Conservation (phyloP, 331 rosid species). For the Acacia concinna region DNA sequence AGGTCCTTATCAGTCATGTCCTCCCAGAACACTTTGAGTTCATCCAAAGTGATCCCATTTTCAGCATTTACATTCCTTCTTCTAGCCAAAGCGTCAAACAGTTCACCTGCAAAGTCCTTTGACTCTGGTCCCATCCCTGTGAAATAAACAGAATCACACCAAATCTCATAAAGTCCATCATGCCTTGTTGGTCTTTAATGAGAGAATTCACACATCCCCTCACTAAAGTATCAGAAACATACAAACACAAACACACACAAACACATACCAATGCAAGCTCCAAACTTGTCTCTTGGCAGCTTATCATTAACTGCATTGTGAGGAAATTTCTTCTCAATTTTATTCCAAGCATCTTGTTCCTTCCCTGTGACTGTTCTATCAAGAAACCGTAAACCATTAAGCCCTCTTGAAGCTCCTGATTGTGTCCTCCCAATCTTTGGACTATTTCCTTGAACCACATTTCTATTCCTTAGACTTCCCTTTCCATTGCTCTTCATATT, state of each 20-base stretch:
- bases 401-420: slow-evolving; percentile 55
- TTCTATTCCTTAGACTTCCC: slow-evolving; percentile 34
- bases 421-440: slow-evolving; percentile 26
- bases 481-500: neutral
- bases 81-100: slow-evolving; percentile 72
- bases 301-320: slow-evolving; percentile 50
- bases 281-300: slow-evolving; percentile 70
- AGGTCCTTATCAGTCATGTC: slow-evolving; percentile 70
- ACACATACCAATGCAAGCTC: slow-evolving; percentile 66
- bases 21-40: slow-evolving; percentile 75
- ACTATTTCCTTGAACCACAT: slow-evolving; percentile 19
- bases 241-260: slow-evolving; percentile 28
- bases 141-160: slow-evolving; percentile 5
- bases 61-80: slow-evolving; percentile 39
- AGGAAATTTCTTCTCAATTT: slow-evolving; percentile 55
- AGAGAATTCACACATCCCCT: neutral
- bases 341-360: slow-evolving; percentile 71
- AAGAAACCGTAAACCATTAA: slow-evolving; percentile 76
- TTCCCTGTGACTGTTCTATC: slow-evolving; percentile 66
- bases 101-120: slow-evolving; percentile 72
- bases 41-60: slow-evolving; percentile 51
- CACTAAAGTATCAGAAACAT: neutral
- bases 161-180: neutral
- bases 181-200: neutral
- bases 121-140: slow-evolving; percentile 77